Evolutionary conservation across 1,284 basidiomycete genomes (phyloP), one percentile per base, ranked within the genome.

Genomic region (Ceratobasidium theobromae): DNA sequence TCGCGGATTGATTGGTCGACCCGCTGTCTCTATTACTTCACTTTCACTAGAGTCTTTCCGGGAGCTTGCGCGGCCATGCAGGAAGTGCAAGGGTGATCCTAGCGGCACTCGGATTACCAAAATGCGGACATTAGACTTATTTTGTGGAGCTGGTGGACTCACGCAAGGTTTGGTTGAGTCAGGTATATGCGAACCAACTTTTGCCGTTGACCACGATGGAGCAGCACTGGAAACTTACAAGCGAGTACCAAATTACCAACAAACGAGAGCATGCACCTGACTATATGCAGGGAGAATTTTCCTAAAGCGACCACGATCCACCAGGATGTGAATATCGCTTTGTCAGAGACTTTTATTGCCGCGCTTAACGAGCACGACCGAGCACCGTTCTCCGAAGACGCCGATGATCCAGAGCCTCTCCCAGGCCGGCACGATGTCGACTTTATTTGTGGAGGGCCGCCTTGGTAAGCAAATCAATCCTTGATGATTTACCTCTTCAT

Each of bases 381-480:
- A 76, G 43, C 79, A 79, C 2, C 78, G 79, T 60, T 62, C 74
- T 1, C 75, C 1, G 76, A 79, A 4, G 72, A 73, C 1, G 77
- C 80, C 0, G 75, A 74, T 12, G 78, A 80, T 52, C 75, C 82
- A n/a, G 69, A 80, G 5, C 72, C 74, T 6, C 80, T 82, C 25
- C 82, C 82, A 1, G 76, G 76, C 43, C 81, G 79, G 3, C 80
- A 78, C 16, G 79, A 84, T 2, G 81, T 88, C 46, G 81, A 88
- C 53, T 79, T 84, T 35, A 79, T 91, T 23, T 74, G 83, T 16
- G 81, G 85, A 11, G 89, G 89, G 0, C 87, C 91, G 71, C 89
- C 89, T 53, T 91, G 89, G 88, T 86, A 73, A 55, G 77, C 72
- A 5, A n/a, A 57, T 38, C 33, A 1, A 21, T 48, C 23, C 23